phyloP scores from a whole-genome alignment of 1,284 basidiomycete species.

The Anthracocystis walkeri region DNA sequence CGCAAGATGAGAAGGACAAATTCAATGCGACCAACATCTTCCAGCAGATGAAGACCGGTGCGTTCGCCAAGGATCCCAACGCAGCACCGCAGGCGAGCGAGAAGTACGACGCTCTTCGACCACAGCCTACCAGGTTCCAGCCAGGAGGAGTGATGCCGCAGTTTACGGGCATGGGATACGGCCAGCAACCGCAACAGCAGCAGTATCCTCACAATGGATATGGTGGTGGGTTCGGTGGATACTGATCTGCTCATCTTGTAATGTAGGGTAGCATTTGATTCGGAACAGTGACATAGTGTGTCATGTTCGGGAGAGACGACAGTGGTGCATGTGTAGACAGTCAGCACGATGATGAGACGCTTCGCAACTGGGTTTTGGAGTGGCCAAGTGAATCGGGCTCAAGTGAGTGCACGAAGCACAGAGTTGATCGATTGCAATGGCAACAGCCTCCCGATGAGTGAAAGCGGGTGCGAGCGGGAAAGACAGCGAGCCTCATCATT shows the following conservation, averaged over 20 bases:
- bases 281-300: background rate
- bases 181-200: constrained; percentile 30
- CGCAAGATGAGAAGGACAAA: constrained; percentile 51
- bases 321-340: background rate
- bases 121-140: constrained; percentile 68
- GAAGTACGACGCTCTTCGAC: constrained; percentile 67
- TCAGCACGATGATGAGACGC: background rate
- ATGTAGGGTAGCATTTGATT: constrained; percentile 6
- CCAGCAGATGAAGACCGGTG: constrained; percentile 66
- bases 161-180: constrained; percentile 42
- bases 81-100: constrained; percentile 57
- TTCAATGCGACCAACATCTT: constrained; percentile 64
- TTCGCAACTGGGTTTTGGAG: background rate
- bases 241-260: constrained; percentile 12
- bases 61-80: constrained; percentile 58
- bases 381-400: background rate
- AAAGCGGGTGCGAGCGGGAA: background rate
- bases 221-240: constrained; percentile 37
- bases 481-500: background rate
- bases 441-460: no score
- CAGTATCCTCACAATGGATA: constrained; percentile 40
- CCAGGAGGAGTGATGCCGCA: constrained; percentile 64
- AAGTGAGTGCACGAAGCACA: constrained; percentile 11
- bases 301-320: no score
- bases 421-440: background rate